Percentiles rank a stretch among this genome's conserved stretches.
Conservation (phyloP, 164 flowering plant species). For the Taxillus chinensis region DNA sequence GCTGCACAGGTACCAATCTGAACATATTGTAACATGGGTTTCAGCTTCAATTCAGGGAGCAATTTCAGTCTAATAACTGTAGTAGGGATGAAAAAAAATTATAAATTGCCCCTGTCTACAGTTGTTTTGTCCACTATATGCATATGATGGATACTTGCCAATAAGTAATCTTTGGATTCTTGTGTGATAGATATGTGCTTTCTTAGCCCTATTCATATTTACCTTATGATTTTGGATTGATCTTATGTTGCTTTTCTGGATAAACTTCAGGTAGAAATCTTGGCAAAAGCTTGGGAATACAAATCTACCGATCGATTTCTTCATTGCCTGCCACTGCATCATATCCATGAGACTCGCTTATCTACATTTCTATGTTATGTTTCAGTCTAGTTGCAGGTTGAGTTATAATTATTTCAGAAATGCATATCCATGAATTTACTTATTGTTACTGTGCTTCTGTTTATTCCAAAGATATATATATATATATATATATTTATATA, state of each 20-base stretch:
- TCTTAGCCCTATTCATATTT: too few relatives aligned
- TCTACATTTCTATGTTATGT: background rate
- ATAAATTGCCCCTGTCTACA: background rate
- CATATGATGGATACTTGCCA: too few relatives aligned
- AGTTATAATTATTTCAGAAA: background rate
- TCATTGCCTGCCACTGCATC: slow-evolving; percentile 93
- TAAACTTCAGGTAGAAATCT: slow-evolving; percentile 67
- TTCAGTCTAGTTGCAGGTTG: background rate
- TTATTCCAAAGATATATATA: background rate
- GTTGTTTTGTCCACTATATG: too few relatives aligned
- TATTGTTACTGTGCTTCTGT: background rate
- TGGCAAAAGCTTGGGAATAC: slow-evolving; percentile 89
- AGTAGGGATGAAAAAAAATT: background rate
- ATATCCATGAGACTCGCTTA: slow-evolving; percentile 51
- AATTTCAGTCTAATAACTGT: background rate
- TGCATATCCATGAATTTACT: background rate
- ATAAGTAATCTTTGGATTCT: too few relatives aligned
- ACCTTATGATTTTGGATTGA: too few relatives aligned
- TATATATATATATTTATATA: slow-evolving; percentile 8
- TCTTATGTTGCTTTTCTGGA: background rate
- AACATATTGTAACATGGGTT: background rate
- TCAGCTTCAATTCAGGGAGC: background rate
- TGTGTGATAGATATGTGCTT: too few relatives aligned
- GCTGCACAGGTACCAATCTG: slow-evolving; percentile 58
- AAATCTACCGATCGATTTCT: slow-evolving; percentile 74